These are phyloP conservation scores for Fusarium verrucosum DNA, from an alignment of 2,329 filamentous ascomycete species.

Conservation along the genomic window DNA sequence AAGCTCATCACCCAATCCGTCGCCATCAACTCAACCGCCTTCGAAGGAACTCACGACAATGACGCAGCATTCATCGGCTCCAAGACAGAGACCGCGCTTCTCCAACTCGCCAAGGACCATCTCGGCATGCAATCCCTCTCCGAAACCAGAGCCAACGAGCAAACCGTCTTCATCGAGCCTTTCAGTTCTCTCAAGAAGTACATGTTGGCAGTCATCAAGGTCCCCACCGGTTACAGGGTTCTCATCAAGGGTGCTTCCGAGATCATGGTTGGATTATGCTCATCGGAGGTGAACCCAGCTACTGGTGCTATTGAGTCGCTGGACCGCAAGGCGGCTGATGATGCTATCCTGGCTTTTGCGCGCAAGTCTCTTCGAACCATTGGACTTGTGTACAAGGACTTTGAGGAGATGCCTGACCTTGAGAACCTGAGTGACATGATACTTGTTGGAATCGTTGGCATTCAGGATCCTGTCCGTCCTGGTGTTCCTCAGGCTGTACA, in stretches of 20 bases:
- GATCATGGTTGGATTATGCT: constrained; percentile 67
- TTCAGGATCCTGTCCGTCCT: constrained; percentile 80
- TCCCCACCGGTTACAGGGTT: constrained; percentile 63
- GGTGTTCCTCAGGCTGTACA: constrained; percentile 77
- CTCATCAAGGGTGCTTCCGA: constrained; percentile 73
- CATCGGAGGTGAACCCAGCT: constrained; percentile 53
- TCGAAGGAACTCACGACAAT: constrained; percentile 76
- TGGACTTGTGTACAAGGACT: constrained; percentile 83
- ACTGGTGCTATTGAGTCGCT: constrained; percentile 59
- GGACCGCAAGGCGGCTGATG: constrained; percentile 62
- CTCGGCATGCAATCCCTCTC: constrained; percentile 73
- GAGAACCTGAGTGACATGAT: constrained; percentile 69
- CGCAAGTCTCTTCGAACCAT: constrained; percentile 84
- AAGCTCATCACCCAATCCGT: constrained; percentile 54
- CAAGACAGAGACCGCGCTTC: constrained; percentile 79
- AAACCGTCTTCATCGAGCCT: constrained; percentile 73
- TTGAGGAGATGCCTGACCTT: constrained; percentile 64
- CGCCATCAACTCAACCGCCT: constrained; percentile 75
- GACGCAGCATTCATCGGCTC: constrained; percentile 74
- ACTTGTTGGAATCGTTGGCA: constrained; percentile 74
- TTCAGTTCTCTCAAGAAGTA: constrained; percentile 81
- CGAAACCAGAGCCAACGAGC: constrained; percentile 68
- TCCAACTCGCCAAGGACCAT: constrained; percentile 72
- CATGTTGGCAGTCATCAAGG: constrained; percentile 68
- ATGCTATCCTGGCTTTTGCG: constrained; percentile 80